Conservation (phyloP, 352 stramenopile genomes). For the Achlya hypogyna region DNA sequence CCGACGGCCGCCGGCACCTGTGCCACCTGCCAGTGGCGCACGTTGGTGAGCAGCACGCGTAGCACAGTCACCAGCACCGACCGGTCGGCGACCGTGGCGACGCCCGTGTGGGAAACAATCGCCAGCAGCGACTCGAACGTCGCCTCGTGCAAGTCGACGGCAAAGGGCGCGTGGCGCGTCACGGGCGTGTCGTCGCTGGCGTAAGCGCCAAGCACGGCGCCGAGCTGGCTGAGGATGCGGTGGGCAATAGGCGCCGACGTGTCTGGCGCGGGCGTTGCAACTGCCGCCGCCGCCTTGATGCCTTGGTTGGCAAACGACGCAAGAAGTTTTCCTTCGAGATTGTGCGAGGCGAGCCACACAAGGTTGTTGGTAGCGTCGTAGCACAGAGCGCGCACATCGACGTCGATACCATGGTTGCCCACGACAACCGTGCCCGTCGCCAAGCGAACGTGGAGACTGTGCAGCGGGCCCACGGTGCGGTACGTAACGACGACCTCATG, state of each 20-base stretch:
- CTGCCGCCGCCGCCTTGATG: not conserved
- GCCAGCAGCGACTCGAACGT: not conserved
- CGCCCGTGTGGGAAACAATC: not conserved
- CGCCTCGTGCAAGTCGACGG: not conserved
- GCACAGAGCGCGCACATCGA: conserved; percentile 24
- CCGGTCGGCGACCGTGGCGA: conserved; percentile 25
- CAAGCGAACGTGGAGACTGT: not conserved
- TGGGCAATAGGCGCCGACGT: not conserved
- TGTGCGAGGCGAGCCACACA: conserved; percentile 22
- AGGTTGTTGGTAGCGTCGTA: conserved; percentile 33
- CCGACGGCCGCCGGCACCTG: conserved; percentile 19
- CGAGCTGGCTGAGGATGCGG: not conserved
- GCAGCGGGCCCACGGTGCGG: not conserved
- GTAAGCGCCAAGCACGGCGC: conserved; percentile 21
- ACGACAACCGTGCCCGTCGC: not conserved
- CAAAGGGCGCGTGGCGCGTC: not conserved
- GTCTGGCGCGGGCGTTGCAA: not conserved
- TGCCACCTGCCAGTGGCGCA: not conserved
- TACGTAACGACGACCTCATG: conserved; percentile 2
- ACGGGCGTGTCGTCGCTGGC: conserved; percentile 1
- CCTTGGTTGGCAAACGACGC: not conserved
- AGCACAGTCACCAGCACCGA: conserved; percentile 21
- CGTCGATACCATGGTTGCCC: not conserved
- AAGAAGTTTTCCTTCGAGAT: not conserved
- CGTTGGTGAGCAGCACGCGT: conserved; percentile 4